Conservation (phyloP, 306 rosid species). For the Pyrus communis region DNA sequence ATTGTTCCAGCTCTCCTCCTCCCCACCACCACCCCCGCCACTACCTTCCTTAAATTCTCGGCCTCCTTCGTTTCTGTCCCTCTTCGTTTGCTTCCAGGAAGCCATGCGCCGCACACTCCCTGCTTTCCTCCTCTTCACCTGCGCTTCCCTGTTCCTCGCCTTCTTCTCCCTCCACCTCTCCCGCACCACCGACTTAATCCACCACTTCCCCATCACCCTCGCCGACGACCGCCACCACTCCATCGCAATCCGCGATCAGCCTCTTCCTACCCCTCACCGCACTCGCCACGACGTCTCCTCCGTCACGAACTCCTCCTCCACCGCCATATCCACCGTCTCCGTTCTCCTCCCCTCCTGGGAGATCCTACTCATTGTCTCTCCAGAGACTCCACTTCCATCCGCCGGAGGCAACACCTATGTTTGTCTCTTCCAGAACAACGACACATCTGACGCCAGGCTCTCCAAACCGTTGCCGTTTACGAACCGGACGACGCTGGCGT, state of each 20-base stretch:
- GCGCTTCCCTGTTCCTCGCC: slow-evolving; percentile 26
- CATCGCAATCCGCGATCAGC: no score
- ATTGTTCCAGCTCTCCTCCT: not conserved
- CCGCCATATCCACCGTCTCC: slow-evolving; percentile 25
- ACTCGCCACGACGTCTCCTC: slow-evolving; percentile 39
- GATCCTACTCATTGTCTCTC: slow-evolving; percentile 35
- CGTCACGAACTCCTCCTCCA: not conserved
- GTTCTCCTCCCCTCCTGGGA: slow-evolving; percentile 64
- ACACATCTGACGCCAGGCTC: slow-evolving; percentile 27
- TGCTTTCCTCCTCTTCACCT: slow-evolving; percentile 19
- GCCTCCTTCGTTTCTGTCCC: not conserved
- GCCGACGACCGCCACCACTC: not conserved
- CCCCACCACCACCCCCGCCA: not conserved
- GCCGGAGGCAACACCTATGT: not conserved
- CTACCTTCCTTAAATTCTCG: not conserved
- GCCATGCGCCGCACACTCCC: slow-evolving; percentile 40
- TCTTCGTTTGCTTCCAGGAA: not conserved
- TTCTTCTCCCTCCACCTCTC: slow-evolving; percentile 30
- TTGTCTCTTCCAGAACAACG: slow-evolving; percentile 47
- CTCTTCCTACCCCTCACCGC: not conserved
- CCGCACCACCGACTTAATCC: slow-evolving; percentile 8
- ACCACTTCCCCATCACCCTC: not conserved
- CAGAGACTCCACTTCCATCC: slow-evolving; percentile 10
- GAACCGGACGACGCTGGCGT: slow-evolving; percentile 37
- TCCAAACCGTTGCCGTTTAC: slow-evolving; percentile 27